phyloP scores from a whole-genome alignment of 805 yeast species.

The Kluyveromyces lactis region DNA sequence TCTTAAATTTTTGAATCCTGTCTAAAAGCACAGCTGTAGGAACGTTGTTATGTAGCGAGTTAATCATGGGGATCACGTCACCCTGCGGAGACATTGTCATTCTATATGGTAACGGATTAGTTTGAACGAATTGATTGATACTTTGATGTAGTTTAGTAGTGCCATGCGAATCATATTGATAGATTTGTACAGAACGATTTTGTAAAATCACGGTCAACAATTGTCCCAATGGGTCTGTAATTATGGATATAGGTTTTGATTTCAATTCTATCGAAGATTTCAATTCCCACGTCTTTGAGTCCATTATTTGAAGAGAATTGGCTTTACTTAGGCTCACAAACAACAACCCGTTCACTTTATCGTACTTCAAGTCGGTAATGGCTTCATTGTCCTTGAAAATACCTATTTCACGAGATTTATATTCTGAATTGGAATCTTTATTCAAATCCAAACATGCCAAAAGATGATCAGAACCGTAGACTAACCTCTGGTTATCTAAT shows the following conservation, averaged over 20 bases:
- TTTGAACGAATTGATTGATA: conserved; percentile 22
- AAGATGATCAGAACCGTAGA: conserved; percentile 19
- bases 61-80: conserved; percentile 22
- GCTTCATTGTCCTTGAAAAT: conserved; percentile 11
- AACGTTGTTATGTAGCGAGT: conserved; percentile 21
- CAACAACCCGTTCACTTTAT: conserved; percentile 9
- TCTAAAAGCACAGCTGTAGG: conserved; percentile 22
- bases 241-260: conserved; percentile 20
- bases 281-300: conserved; percentile 8
- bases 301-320: conserved; percentile 15
- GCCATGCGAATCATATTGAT: conserved; percentile 21
- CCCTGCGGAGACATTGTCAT: conserved; percentile 31
- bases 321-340: conserved; percentile 19
- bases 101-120: conserved; percentile 24
- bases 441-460: conserved; percentile 14
- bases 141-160: conserved; percentile 17
- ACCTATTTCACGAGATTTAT: not conserved
- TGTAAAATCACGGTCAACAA: conserved; percentile 19
- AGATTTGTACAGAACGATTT: conserved; percentile 22
- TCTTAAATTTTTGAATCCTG: conserved; percentile 20
- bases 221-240: conserved; percentile 23
- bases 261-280: conserved; percentile 14
- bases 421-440: not conserved
- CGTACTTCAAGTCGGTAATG: conserved; percentile 25
- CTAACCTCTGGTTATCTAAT: conserved; percentile 10